phyloP scores from a whole-genome alignment of 805 yeast genomes.

The Ogataea saltuana region DNA sequence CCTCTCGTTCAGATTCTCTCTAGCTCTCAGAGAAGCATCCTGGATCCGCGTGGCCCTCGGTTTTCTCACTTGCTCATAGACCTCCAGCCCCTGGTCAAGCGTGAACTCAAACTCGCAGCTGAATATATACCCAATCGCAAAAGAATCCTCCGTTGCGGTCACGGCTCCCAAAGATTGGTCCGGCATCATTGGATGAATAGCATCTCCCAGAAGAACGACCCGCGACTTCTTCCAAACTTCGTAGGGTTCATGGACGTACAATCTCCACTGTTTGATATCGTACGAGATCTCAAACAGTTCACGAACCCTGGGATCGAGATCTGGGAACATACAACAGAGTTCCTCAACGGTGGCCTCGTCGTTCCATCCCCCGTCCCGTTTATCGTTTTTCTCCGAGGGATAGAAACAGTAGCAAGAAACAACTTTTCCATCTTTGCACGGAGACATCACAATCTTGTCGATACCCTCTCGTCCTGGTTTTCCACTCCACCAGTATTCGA shows the following conservation, averaged over 20 bases:
- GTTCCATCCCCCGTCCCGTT: slow-evolving; percentile 27
- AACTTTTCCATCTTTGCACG: slow-evolving; percentile 28
- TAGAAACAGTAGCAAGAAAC: slow-evolving; percentile 33
- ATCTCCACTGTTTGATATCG: slow-evolving; percentile 34
- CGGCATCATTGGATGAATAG: slow-evolving; percentile 38
- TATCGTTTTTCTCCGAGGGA: slow-evolving; percentile 24
- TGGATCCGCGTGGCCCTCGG: slow-evolving; percentile 36
- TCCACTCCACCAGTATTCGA: slow-evolving; percentile 31
- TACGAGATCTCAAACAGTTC: slow-evolving; percentile 30
- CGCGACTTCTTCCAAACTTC: slow-evolving; percentile 31
- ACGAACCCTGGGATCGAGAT: slow-evolving; percentile 23
- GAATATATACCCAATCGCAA: slow-evolving; percentile 32
- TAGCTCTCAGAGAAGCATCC: slow-evolving; percentile 35
- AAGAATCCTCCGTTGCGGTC: slow-evolving; percentile 24
- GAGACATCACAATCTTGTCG: slow-evolving; percentile 30
- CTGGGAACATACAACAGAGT: slow-evolving; percentile 23
- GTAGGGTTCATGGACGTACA: slow-evolving; percentile 30
- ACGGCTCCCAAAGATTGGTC: slow-evolving; percentile 26
- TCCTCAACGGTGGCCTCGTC: slow-evolving; percentile 26
- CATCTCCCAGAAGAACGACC: slow-evolving; percentile 37
- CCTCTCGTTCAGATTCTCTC: slow-evolving; percentile 36
- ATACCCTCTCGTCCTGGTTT: slow-evolving; percentile 24
- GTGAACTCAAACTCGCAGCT: slow-evolving; percentile 29
- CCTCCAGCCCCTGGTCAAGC: slow-evolving; percentile 26
- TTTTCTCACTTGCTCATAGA: slow-evolving; percentile 31